phyloP scores from a whole-genome alignment of 345 rosid species.

The Pistacia atlantica region DNA sequence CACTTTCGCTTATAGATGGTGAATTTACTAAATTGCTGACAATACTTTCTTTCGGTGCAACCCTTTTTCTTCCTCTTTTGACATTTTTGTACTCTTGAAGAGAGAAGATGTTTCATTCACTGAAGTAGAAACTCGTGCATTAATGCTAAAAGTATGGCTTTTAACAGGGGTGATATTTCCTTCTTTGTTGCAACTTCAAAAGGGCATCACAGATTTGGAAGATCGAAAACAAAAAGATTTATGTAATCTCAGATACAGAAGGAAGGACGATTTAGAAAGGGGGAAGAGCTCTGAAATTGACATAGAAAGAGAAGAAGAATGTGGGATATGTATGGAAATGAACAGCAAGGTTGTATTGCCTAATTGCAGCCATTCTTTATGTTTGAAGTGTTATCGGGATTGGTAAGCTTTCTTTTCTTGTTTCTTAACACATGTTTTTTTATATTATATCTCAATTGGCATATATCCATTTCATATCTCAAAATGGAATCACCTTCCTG shows the following conservation, averaged over 20 bases:
- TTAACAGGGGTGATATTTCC: conserved; percentile 72
- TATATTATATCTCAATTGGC: conserved; percentile 2
- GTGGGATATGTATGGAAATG: conserved; percentile 80
- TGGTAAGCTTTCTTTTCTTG: conserved; percentile 47
- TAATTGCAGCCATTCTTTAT: conserved; percentile 73
- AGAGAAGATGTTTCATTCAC: background rate
- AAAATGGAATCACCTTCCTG: background rate
- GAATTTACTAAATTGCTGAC: background rate
- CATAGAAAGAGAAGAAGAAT: conserved; percentile 69
- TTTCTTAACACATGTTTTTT: background rate
- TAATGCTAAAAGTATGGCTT: background rate
- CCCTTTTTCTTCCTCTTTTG: background rate
- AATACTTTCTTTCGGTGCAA: background rate
- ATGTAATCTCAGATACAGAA: conserved; percentile 49
- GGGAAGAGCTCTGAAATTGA: conserved; percentile 55
- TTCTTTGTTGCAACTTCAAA: conserved; percentile 71
- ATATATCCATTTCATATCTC: background rate
- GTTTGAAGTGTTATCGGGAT: conserved; percentile 64
- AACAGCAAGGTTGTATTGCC: conserved; percentile 63
- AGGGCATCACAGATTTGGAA: conserved; percentile 69
- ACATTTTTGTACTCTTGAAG: background rate
- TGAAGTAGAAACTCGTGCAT: background rate
- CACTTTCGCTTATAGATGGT: background rate
- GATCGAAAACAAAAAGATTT: conserved; percentile 68
- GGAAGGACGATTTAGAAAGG: conserved; percentile 44